Evolutionary conservation across 2,329 filamentous ascomycete species (phyloP).

Genomic region (Penicillium sp.): DNA sequence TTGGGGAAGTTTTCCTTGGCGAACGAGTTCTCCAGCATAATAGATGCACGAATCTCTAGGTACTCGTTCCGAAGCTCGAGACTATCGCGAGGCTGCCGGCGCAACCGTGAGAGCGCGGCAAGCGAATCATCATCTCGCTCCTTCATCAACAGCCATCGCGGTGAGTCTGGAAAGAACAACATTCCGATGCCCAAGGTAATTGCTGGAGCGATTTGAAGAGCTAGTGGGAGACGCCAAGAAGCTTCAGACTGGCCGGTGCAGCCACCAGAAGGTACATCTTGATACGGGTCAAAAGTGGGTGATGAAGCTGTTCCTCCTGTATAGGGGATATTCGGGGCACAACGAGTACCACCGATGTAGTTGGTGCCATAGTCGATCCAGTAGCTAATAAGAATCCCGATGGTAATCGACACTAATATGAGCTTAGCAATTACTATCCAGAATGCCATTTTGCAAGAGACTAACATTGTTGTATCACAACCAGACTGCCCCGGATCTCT

Average conservation of each 20-base stretch:
- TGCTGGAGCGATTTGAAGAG: conserved; percentile 48
- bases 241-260: conserved; percentile 52
- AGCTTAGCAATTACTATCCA: not conserved
- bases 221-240: conserved; percentile 50
- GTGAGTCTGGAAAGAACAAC: conserved; percentile 57
- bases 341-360: conserved; percentile 47
- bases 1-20: conserved; percentile 29
- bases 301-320: conserved; percentile 43
- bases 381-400: conserved; percentile 40
- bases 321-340: conserved; percentile 51
- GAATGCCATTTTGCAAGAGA: not conserved
- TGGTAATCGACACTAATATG: conserved; percentile 42
- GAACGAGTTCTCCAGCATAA: conserved; percentile 38
- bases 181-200: conserved; percentile 41
- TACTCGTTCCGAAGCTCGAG: conserved; percentile 52
- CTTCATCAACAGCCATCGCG: conserved; percentile 54
- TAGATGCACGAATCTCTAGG: conserved; percentile 50
- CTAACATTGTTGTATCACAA: conserved; percentile 41
- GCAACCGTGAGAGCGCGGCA: conserved; percentile 48
- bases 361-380: conserved; percentile 48
- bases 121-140: conserved; percentile 53
- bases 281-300: conserved; percentile 44
- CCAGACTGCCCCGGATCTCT: conserved; percentile 39
- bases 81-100: conserved; percentile 49
- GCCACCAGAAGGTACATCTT: conserved; percentile 45